Evolutionary conservation across 108 stramenopile species (phyloP).

Genomic region (Nannochloropsis oceanica): DNA sequence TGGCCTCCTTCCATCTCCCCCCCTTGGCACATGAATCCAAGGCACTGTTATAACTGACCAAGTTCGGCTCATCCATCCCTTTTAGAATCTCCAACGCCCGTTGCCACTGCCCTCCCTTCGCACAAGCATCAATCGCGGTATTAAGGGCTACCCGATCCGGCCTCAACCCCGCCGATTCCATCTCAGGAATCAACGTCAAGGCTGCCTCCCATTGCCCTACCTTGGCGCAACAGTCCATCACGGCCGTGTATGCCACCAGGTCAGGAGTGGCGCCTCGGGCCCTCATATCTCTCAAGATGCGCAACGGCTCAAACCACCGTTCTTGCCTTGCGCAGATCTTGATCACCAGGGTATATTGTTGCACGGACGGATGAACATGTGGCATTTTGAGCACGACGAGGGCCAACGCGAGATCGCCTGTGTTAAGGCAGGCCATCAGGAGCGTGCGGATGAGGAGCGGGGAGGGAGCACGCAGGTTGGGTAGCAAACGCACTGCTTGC

Average conservation of each 20-base stretch:
- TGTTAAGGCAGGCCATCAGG: not conserved
- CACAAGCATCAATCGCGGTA: slow-evolving; percentile 8
- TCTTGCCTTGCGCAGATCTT: not conserved
- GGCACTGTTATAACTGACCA: slow-evolving; percentile 21
- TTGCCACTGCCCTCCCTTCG: not conserved
- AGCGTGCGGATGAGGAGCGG: not conserved
- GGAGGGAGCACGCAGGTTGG: not conserved
- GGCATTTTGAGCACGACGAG: not conserved
- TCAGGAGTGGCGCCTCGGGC: not conserved
- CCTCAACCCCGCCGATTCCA: not conserved
- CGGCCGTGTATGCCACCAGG: slow-evolving; percentile 6
- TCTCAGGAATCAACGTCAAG: not conserved
- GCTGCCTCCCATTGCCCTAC: slow-evolving; percentile 8
- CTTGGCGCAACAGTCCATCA: slow-evolving; percentile 1
- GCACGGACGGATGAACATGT: not conserved
- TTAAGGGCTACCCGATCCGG: not conserved
- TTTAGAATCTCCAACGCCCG: not conserved
- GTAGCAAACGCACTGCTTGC: not conserved
- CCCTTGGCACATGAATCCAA: slow-evolving; percentile 14
- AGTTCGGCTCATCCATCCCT: slow-evolving; percentile 1
- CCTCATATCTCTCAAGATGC: slow-evolving; percentile 5
- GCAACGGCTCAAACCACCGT: not conserved
- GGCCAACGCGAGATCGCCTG: not conserved
- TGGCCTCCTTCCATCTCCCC: slow-evolving; percentile 2
- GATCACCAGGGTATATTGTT: not conserved